These are phyloP conservation scores for Carex parvula DNA, from an alignment of 176 grass and related monocot species.

Conservation along the genomic window DNA sequence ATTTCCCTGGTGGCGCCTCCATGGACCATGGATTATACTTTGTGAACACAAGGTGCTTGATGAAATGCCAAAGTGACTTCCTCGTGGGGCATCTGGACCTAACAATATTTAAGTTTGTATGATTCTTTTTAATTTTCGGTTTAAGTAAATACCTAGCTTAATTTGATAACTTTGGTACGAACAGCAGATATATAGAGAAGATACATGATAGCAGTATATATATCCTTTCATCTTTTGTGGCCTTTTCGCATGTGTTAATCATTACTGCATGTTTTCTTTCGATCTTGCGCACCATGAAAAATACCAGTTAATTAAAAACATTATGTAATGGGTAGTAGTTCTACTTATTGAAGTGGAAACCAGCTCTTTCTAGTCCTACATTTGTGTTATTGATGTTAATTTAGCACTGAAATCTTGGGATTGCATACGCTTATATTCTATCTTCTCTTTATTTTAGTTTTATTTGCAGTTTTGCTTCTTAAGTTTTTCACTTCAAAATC, in stretches of 20 bases:
- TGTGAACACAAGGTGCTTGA: not conserved
- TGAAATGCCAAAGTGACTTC: not conserved
- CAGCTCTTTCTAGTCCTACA: not conserved
- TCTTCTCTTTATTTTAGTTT: not conserved
- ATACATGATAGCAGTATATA: not conserved
- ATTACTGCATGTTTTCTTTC: not conserved
- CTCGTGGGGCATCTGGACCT: not conserved
- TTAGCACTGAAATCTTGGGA: not conserved
- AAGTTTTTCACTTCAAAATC: not conserved
- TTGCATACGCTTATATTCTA: not conserved
- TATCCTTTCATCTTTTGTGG: not conserved
- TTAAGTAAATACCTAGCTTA: too few relatives aligned
- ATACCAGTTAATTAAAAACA: not conserved
- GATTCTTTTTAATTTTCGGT: too few relatives aligned
- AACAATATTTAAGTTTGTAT: not conserved
- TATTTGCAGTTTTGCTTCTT: too few relatives aligned
- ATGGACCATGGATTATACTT: not conserved
- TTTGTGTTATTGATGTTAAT: not conserved
- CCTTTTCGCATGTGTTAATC: not conserved
- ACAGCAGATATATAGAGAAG: not conserved
- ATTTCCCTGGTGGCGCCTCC: too few relatives aligned
- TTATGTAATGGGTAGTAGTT: too few relatives aligned
- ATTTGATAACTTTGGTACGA: not conserved
- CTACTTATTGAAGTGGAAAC: not conserved
- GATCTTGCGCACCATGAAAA: not conserved